Conservation (phyloP, 2,329 filamentous ascomycete genomes). For the Paecilomyces fulvus region DNA sequence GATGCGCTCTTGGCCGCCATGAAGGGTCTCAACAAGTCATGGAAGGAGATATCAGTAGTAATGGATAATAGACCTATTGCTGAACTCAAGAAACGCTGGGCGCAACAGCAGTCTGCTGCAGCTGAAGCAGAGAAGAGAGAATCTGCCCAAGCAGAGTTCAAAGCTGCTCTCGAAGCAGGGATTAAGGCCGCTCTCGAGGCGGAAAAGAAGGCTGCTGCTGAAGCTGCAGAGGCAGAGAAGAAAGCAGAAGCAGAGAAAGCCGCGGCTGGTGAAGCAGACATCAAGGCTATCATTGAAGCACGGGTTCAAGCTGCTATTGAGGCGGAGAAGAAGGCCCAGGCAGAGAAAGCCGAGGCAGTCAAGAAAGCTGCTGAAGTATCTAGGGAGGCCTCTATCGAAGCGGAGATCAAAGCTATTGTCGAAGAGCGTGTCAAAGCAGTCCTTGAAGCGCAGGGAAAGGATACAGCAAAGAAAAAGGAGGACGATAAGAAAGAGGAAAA, state of each 20-base stretch:
- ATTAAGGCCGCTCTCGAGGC: not conserved
- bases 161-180: not conserved
- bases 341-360: not conserved
- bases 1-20: constrained; percentile 13
- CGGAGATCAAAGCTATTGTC: not conserved
- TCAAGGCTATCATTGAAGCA: constrained; percentile 5
- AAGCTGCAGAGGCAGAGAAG: constrained; percentile 3
- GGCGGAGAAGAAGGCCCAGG: constrained; percentile 1
- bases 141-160: not conserved
- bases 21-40: constrained; percentile 11
- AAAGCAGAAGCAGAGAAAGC: not conserved
- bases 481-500: constrained; percentile 3
- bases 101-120: not conserved
- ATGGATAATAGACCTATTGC: constrained; percentile 14
- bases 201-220: constrained; percentile 1
- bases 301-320: not conserved
- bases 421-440: not conserved
- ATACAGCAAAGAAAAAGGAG: constrained; percentile 1
- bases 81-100: constrained; percentile 18
- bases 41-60: constrained; percentile 15
- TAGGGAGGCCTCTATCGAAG: not conserved
- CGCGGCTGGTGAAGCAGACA: not conserved
- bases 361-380: not conserved
- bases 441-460: not conserved
- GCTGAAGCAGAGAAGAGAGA: not conserved